phyloP scores from a whole-genome alignment of 345 rosid genomes.

The Gossypium raimondii region DNA sequence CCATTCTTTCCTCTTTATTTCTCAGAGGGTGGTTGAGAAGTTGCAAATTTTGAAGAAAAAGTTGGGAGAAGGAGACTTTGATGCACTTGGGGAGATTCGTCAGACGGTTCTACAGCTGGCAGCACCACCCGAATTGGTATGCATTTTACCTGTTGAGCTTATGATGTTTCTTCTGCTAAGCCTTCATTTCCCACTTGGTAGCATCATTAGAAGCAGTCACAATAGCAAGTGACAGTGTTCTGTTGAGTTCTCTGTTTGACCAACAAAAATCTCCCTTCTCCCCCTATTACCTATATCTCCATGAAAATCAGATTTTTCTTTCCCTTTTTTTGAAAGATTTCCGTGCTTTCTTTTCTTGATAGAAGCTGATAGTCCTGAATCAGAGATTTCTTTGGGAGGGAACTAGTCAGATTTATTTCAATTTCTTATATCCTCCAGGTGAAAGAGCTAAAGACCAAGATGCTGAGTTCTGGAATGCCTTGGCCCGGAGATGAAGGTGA shows the following conservation, averaged over 20 bases:
- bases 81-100: constrained; percentile 68
- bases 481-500: constrained; percentile 99
- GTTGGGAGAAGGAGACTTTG: constrained; percentile 52
- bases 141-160: constrained; percentile 14
- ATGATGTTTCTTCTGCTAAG: constrained; percentile 1
- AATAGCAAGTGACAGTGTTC: not conserved
- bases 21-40: constrained; percentile 65
- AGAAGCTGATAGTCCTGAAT: constrained; percentile 1
- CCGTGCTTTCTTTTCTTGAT: not conserved
- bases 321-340: not conserved
- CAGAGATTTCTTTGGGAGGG: not conserved
- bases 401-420: not conserved
- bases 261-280: not conserved
- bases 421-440: constrained; percentile 42
- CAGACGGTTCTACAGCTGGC: constrained; percentile 58
- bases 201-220: not conserved
- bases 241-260: not conserved
- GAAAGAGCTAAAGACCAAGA: constrained; percentile 72
- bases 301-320: not conserved
- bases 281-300: not conserved
- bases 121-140: constrained; percentile 75
- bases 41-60: constrained; percentile 58
- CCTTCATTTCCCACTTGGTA: not conserved
- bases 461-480: constrained; percentile 88
- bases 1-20: constrained; percentile 13